Conservation (phyloP, 116 monocot genomes). For the Dioscorea cayenensis region DNA sequence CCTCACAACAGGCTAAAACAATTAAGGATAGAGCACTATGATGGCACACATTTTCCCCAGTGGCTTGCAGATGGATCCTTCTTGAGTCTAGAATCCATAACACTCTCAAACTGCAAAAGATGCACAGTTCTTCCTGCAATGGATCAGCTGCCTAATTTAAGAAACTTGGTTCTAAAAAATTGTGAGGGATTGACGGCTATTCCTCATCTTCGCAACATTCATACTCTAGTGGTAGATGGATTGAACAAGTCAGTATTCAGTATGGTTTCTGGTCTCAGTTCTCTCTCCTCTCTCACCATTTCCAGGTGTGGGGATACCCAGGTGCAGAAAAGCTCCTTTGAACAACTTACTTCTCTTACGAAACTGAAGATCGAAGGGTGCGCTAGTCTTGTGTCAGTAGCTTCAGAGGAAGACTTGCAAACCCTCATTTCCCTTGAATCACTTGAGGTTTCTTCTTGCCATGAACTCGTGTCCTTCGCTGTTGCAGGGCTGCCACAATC, state of each 20-base stretch:
- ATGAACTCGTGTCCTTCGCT: background rate
- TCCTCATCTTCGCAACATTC: conserved; percentile 4
- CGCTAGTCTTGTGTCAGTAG: background rate
- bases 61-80: conserved; percentile 27
- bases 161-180: conserved; percentile 2
- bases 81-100: conserved; percentile 10
- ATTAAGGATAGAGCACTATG: conserved; percentile 23
- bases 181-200: background rate
- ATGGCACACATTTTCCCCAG: conserved; percentile 15
- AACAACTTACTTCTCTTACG: background rate
- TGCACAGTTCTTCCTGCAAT: conserved; percentile 6
- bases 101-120: conserved; percentile 12
- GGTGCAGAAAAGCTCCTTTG: background rate
- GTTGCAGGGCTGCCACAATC: background rate
- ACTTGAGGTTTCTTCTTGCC: conserved; percentile 5
- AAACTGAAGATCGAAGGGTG: conserved; percentile 8
- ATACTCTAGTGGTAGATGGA: conserved; percentile 3
- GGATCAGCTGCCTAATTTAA: conserved; percentile 16
- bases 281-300: conserved; percentile 20
- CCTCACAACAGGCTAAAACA: conserved; percentile 11
- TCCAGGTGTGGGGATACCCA: conserved; percentile 2
- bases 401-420: background rate
- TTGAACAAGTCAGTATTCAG: background rate
- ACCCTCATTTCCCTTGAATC: conserved; percentile 10
- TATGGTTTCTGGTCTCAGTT: background rate